Base-by-base conservation (phyloP, 257 asterid genomes). In the Jaltomata sinuosa region DNA sequence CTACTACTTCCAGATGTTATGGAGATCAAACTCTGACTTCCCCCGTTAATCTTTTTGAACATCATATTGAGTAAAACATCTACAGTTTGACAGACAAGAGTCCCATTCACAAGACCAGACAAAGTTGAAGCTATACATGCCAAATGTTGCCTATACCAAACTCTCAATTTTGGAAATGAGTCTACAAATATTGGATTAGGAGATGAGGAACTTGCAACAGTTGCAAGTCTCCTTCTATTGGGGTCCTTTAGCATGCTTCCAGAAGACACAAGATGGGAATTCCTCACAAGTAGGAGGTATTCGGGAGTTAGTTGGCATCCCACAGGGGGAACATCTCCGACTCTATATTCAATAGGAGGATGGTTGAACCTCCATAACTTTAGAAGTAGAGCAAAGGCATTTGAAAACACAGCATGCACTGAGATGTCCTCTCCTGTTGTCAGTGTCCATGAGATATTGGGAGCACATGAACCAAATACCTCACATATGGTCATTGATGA, bases 51-150 rank as follows among this genome's bases (percentile, higher is more conserved):
- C 87, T 90, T 96, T 87, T 92, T 90, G 87, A 94, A 94, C 97
- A 96, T 94, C 98, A 94, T 96, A 84, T 87, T 87, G 53, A 94
- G 95, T 69, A 96, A 88, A 38, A 93, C 83, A 84, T 94, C 97
- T 32, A 96, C 99, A 5, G 94, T 92, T 62, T 87, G 94, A 82
- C 92, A 97, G 53, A 96, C 98, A 2, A 92, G 95, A 18, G 98
- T 92, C 79, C 98, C 97, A 34, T 93, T 91, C 6, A 94, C 89
- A 22, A 94, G 99, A 52, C 98, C 98, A 8, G 97, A 92, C 71
- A 96, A 94, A 34, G 99, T 93, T 68, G 99, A 96, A 81, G 98
- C 99, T 85, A 96, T 92, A 79, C 98, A 96, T 25, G 99, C 94
- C 79, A 93, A 72, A 84, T 96, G 99, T 88, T 96, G 99, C 88